Evolutionary conservation across 2,329 filamentous ascomycete species (phyloP), one percentile per base, ranked within the genome.

Genomic region (Fusarium tanahbumbuense): DNA sequence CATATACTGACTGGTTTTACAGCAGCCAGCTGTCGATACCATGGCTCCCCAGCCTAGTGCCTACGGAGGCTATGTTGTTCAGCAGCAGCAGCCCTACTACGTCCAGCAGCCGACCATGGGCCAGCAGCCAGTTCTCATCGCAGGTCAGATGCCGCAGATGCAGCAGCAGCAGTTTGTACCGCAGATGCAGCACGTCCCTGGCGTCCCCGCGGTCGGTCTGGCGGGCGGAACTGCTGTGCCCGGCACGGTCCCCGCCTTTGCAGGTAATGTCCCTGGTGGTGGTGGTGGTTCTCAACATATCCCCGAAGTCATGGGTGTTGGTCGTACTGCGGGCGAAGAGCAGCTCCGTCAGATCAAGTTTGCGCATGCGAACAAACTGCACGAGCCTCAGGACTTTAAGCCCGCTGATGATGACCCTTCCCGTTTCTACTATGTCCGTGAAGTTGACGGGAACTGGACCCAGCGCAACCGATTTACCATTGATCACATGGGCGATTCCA

Each of bases 371-470:
- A 86, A 85, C 76, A 81, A 82, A 70, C 79, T 86, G 70, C 83
- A 85, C 69, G 84, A 88, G 76, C 84, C 86, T 18, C 88, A 90
- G 81, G 87, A 89, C 71, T 88, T 90, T 76, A 87, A 89, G 78
- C 89, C 89, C 4, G 83, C 84, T 22, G 88, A 90, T 73, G 84
- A 88, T 68, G 85, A 89, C 77, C 84, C 86, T 41, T 83, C 82
- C 46, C 87, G 88, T 67, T 86, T 87, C 80, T 91, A 90, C 80
- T 87, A 84, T 80, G 83, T 86, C 72, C 85, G 87, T 60, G 88
- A 91, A 79, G 78, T 86, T 70, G 87, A 91, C 77, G 85, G 86
- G 52, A 83, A 85, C 63, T 90, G 85, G 85, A 86, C 84, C 37
- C 83, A 88, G 77, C 85, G 87, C 76, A 87, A 83, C 76, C 86